Evolutionary conservation across 108 stramenopile genomes (phyloP).

Genomic region (Mediolabrus comicus): DNA sequence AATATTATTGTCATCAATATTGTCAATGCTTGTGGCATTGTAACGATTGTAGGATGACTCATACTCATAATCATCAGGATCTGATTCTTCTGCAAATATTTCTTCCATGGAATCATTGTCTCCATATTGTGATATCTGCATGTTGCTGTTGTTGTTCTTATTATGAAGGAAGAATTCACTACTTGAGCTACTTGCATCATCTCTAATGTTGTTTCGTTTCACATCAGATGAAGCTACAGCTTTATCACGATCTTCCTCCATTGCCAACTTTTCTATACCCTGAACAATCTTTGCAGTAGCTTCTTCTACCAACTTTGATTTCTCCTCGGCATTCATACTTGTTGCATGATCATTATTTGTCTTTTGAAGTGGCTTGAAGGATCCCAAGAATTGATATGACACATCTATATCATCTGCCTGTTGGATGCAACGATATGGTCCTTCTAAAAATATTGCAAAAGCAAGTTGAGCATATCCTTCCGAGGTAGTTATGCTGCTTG

Average conservation of each 20-base stretch:
- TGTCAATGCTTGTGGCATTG: not conserved
- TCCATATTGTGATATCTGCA: not conserved
- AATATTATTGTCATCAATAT: not conserved
- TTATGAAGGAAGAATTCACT: constrained; percentile 24
- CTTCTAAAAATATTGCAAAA: constrained; percentile 39
- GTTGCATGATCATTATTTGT: not conserved
- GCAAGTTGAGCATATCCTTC: constrained; percentile 48
- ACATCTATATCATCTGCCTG: constrained; percentile 30
- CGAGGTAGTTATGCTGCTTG: constrained; percentile 23
- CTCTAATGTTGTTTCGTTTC: not conserved
- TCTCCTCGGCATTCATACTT: constrained; percentile 7
- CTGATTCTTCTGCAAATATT: constrained; percentile 52
- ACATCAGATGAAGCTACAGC: not conserved
- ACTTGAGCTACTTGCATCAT: constrained; percentile 25
- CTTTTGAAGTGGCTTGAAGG: constrained; percentile 27
- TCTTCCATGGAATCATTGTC: constrained; percentile 49
- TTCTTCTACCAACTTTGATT: constrained; percentile 24
- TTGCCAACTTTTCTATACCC: constrained; percentile 27
- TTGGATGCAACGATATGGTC: constrained; percentile 45
- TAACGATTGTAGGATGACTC: constrained; percentile 20
- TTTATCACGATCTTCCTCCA: constrained; percentile 3
- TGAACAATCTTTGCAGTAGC: constrained; percentile 22
- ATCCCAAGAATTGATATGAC: constrained; percentile 32
- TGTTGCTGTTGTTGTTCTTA: not conserved
- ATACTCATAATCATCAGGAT: constrained; percentile 50